These are phyloP conservation scores for Pholiota molesta DNA, from an alignment of 768 basidiomycete genomes.

Conservation along the genomic window DNA sequence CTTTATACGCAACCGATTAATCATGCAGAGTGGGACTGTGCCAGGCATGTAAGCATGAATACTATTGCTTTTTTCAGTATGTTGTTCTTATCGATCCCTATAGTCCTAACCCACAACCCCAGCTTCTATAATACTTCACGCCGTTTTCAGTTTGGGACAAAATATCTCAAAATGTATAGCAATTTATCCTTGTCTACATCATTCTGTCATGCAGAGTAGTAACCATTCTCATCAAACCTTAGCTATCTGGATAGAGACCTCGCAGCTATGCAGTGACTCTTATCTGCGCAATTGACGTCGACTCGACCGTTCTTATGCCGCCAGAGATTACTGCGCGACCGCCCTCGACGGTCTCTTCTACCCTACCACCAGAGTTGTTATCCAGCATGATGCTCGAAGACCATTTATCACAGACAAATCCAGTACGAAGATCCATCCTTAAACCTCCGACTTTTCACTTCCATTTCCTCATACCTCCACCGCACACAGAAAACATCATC, in stretches of 20 bases:
- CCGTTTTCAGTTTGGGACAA: background rate
- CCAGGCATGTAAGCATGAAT: background rate
- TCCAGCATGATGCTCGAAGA: background rate
- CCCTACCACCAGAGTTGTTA: background rate
- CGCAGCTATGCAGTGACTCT: background rate
- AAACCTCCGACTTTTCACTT: conserved; percentile 6
- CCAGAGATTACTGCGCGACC: background rate
- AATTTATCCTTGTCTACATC: conserved; percentile 8
- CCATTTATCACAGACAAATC: background rate
- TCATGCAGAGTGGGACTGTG: background rate
- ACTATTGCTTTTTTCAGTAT: background rate
- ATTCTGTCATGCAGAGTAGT: conserved; percentile 9
- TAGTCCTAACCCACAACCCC: too few relatives aligned
- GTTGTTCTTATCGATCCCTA: background rate
- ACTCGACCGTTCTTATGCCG: conserved; percentile 2
- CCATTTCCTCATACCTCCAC: background rate
- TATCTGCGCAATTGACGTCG: background rate
- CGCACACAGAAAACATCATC: background rate
- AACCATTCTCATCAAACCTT: conserved; percentile 4
- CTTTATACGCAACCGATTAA: background rate
- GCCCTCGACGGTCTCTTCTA: background rate
- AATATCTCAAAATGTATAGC: conserved; percentile 7
- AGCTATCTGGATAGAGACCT: background rate
- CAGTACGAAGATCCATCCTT: conserved; percentile 6
- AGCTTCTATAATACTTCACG: background rate